phyloP scores from a whole-genome alignment of 2,329 filamentous ascomycete species.

The Ceratocystis alfenasii region DNA sequence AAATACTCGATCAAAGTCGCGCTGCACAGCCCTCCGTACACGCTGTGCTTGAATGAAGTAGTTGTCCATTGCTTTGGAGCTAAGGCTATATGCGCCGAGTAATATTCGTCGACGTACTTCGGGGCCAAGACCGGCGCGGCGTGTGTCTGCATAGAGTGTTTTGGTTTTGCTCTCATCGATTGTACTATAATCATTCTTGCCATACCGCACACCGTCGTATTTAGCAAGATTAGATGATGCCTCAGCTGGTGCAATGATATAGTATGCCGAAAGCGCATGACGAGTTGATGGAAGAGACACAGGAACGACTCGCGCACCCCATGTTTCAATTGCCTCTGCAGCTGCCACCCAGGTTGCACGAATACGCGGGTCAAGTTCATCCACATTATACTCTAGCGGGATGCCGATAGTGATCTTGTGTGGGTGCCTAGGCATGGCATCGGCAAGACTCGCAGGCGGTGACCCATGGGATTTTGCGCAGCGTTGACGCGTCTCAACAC shows the following conservation, averaged over 20 bases:
- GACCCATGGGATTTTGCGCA: constrained; percentile 30
- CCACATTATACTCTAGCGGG: constrained; percentile 74
- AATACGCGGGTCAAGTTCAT: constrained; percentile 60
- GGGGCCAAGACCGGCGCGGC: constrained; percentile 62
- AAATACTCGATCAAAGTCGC: constrained; percentile 78
- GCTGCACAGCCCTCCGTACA: constrained; percentile 68
- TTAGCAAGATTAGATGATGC: constrained; percentile 92
- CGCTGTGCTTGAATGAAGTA: constrained; percentile 93
- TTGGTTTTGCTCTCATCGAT: constrained; percentile 42
- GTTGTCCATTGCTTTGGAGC: constrained; percentile 83
- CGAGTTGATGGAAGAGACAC: constrained; percentile 74
- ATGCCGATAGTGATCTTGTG: constrained; percentile 41
- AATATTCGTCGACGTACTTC: constrained; percentile 83
- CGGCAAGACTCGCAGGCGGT: constrained; percentile 32
- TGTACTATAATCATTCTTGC: constrained; percentile 40
- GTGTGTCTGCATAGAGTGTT: constrained; percentile 64
- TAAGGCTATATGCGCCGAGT: constrained; percentile 79
- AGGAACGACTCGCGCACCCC: constrained; percentile 61
- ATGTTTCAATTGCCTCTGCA: constrained; percentile 45
- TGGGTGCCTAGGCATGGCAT: constrained; percentile 24
- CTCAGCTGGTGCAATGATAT: constrained; percentile 87
- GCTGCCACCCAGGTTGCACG: constrained; percentile 56
- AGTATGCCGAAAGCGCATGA: constrained; percentile 83
- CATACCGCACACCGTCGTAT: constrained; percentile 94
- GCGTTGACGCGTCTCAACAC: constrained; percentile 41